Base-by-base conservation (phyloP, 2,329 filamentous ascomycete species). In the Apiospora koreana region DNA sequence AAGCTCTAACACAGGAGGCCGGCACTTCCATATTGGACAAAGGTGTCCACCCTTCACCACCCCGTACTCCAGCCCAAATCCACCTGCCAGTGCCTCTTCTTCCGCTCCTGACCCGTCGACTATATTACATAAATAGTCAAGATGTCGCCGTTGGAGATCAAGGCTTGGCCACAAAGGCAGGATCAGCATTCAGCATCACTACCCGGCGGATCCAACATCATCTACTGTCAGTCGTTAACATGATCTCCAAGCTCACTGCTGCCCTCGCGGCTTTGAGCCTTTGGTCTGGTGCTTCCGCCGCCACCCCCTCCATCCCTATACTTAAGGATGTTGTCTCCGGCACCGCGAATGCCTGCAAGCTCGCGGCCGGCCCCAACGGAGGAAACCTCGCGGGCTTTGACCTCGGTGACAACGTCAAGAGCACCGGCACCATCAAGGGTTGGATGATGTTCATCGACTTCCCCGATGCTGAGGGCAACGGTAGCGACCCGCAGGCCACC, bases 381-480 rank as follows among this genome's bases (percentile, higher is more conserved):
- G 14, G 64, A 7, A 28, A 18, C 1, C 23, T 21, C 12, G 38
- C 21, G 12, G 41, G 42, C 64, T 42, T 66, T 16, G 38, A 16
- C 10, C 23, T 66, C 21, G 38, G n/a, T n/a, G n/a, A 45, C 21
- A 42, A 10, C 62, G 38, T 65, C n/a, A 43, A 65, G 38, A 65
- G 62, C 35, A 45, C 42, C 8, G 64, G 64, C 64, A 66, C n/a
- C 35, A 10, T 66, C 41, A 23, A 66, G 21, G 41, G 41, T 8
- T 66, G 38, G 38, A 66, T 43, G 64, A 65, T 66, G 21, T 66
- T 66, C 64, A n/a, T 45, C n/a, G 62, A 65, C 21, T 65, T 65
- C n/a, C 42, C 62, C n/a, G 62, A 65, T 38, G 62, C 62, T 35
- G 10, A 25, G 10, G n/a, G 18, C 31, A 43, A 41, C 35, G 25